These are phyloP conservation scores for Fusarium torreyae DNA, from an alignment of 2,329 filamentous ascomycete genomes.

Conservation along the genomic window DNA sequence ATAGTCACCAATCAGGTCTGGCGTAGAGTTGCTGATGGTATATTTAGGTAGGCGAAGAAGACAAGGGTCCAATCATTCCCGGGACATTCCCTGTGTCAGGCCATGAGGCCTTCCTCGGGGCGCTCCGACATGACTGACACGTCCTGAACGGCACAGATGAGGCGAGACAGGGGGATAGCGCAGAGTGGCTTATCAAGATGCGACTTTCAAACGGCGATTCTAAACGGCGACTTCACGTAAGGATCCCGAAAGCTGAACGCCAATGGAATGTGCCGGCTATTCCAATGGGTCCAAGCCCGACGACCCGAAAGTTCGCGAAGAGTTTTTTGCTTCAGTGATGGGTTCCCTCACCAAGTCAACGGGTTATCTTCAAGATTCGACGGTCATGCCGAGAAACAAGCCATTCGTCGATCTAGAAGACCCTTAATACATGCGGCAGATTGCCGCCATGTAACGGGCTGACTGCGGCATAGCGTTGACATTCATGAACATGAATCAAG, in stretches of 20 bases:
- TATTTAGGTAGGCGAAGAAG: neutral
- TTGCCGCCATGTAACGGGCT: neutral
- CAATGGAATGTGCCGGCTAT: neutral
- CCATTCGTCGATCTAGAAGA: slow-evolving; percentile 11
- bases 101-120: slow-evolving; percentile 32
- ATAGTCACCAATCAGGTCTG: slow-evolving; percentile 12
- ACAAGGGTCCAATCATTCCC: slow-evolving; percentile 15
- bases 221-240: slow-evolving; percentile 27
- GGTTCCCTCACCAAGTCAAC: neutral
- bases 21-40: neutral
- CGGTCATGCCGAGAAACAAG: slow-evolving; percentile 27
- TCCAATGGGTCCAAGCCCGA: neutral
- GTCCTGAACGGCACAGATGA: slow-evolving; percentile 1
- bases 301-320: slow-evolving; percentile 1
- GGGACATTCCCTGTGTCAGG: slow-evolving; percentile 28
- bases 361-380: neutral
- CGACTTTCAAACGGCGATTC: neutral
- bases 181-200: slow-evolving; percentile 16
- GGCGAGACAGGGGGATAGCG: slow-evolving; percentile 2
- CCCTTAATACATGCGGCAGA: slow-evolving; percentile 1
- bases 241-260: slow-evolving; percentile 13
- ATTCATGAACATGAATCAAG: neutral
- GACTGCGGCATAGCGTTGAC: slow-evolving; percentile 10
- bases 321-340: neutral
- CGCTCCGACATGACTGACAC: slow-evolving; percentile 26